These are phyloP conservation scores for Hypoxylon rubiginosum DNA, from an alignment of 2,329 filamentous ascomycete genomes.

Conservation along the genomic window DNA sequence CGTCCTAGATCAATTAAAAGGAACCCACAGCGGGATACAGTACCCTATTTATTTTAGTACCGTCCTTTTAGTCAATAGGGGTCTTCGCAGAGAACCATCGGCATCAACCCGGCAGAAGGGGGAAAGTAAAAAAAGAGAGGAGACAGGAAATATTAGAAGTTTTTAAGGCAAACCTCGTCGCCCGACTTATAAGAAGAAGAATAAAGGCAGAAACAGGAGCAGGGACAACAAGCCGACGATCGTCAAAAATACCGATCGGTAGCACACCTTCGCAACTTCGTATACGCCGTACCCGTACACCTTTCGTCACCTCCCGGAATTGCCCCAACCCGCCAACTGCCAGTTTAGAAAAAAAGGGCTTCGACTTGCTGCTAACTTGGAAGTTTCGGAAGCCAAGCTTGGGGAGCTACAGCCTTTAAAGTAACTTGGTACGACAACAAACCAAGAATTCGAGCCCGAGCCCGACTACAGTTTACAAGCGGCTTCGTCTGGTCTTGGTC, in stretches of 20 bases:
- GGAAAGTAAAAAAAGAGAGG: conserved; percentile 21
- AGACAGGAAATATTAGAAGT: conserved; percentile 13
- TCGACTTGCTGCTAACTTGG: background rate
- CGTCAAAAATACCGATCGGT: background rate
- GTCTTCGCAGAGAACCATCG: conserved; percentile 22
- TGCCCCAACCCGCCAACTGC: conserved; percentile 1
- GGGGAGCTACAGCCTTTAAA: conserved; percentile 16
- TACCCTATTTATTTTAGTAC: conserved; percentile 34
- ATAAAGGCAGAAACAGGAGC: background rate
- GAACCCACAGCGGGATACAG: conserved; percentile 34
- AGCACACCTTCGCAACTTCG: background rate
- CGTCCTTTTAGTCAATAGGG: conserved; percentile 34
- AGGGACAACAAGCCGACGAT: background rate
- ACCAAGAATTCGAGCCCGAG: conserved; percentile 25
- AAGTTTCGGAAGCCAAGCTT: background rate
- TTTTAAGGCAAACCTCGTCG: background rate
- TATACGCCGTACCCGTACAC: background rate
- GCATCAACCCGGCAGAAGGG: conserved; percentile 22
- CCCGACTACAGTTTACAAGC: background rate
- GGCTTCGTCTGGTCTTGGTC: conserved; percentile 2
- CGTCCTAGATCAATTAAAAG: conserved; percentile 34
- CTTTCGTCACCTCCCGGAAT: background rate
- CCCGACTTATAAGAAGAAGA: background rate
- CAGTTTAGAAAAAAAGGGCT: background rate
- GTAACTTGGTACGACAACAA: conserved; percentile 30